phyloP scores from a whole-genome alignment of 2,329 filamentous ascomycete genomes.

The Pochonia chlamydosporia region DNA sequence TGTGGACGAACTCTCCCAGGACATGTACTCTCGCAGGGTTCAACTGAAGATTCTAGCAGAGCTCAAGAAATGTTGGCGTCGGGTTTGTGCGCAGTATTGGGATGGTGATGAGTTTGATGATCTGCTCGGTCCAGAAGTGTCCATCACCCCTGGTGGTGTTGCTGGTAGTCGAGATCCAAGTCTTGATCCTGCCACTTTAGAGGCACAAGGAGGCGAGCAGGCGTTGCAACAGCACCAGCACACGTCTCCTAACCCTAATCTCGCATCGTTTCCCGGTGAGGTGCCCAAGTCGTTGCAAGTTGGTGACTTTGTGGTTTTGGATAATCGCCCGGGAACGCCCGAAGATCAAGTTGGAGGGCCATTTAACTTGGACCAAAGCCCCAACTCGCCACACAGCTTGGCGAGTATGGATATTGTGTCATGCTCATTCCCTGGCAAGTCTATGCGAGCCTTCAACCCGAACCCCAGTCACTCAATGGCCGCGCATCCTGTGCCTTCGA shows the following conservation, averaged over 20 bases:
- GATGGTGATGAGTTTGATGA: slow-evolving; percentile 65
- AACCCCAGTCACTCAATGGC: slow-evolving; percentile 37
- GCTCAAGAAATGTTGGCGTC: slow-evolving; percentile 94
- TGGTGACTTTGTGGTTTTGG: slow-evolving; percentile 38
- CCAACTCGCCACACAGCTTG: slow-evolving; percentile 48
- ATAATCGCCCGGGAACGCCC: slow-evolving; percentile 42
- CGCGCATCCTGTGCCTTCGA: slow-evolving; percentile 52
- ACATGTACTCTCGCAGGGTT: slow-evolving; percentile 40
- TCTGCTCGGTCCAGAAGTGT: slow-evolving; percentile 53
- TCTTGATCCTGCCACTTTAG: slow-evolving; percentile 51
- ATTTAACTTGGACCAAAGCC: slow-evolving; percentile 14
- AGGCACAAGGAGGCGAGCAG: slow-evolving; percentile 37
- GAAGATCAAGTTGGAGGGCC: slow-evolving; percentile 27
- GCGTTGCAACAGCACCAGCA: slow-evolving; percentile 28
- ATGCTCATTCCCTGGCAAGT: slow-evolving; percentile 56
- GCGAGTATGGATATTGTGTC: slow-evolving; percentile 56
- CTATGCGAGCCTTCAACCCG: slow-evolving; percentile 31
- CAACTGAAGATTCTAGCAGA: slow-evolving; percentile 84
- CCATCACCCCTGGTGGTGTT: slow-evolving; percentile 72
- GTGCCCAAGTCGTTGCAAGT: slow-evolving; percentile 40
- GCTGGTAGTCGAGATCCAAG: slow-evolving; percentile 53
- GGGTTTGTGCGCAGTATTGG: slow-evolving; percentile 87
- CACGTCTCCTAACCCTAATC: slow-evolving; percentile 23
- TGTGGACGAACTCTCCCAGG: slow-evolving; percentile 47
- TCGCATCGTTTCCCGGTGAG: slow-evolving; percentile 32